Conservation (phyloP, 1,284 basidiomycete genomes). For the Omphalotus olearius region DNA sequence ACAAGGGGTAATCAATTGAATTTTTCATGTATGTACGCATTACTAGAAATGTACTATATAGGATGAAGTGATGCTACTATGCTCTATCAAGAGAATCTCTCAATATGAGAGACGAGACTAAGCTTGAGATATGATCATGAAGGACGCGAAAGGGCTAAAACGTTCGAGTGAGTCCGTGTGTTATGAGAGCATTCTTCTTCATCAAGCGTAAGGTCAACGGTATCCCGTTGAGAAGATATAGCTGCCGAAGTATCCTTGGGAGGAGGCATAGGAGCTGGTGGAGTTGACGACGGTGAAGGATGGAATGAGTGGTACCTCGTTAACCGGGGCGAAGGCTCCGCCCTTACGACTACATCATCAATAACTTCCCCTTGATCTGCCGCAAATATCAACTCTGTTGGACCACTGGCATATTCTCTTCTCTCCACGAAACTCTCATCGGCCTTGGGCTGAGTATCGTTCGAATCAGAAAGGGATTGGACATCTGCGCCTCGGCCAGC, state of each 20-base stretch:
- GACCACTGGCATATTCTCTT: not conserved
- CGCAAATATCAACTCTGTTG: slow-evolving; percentile 10
- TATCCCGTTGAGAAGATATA: not conserved
- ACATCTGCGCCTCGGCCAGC: slow-evolving; percentile 14
- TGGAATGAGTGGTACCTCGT: not conserved
- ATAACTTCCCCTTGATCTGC: slow-evolving; percentile 9
- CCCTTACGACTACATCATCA: slow-evolving; percentile 2
- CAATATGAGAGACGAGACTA: too few species aligned
- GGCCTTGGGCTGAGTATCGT: not conserved
- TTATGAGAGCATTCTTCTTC: too few species aligned
- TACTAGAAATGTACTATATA: too few species aligned
- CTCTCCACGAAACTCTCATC: not conserved
- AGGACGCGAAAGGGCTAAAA: too few species aligned
- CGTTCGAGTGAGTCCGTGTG: too few species aligned
- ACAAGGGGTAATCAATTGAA: too few species aligned
- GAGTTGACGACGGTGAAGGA: not conserved
- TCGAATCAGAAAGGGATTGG: not conserved
- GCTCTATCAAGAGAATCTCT: too few species aligned
- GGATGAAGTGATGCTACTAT: too few species aligned
- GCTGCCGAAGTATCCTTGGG: not conserved
- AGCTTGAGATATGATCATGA: too few species aligned
- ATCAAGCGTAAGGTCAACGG: too few species aligned
- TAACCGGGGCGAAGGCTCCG: not conserved
- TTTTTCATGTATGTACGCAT: too few species aligned
- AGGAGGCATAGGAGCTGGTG: not conserved